Percentiles rank a stretch among this genome's conserved stretches.
phyloP scores from a whole-genome alignment of 768 basidiomycete genomes.

The Paxillus ammoniavirescens region DNA sequence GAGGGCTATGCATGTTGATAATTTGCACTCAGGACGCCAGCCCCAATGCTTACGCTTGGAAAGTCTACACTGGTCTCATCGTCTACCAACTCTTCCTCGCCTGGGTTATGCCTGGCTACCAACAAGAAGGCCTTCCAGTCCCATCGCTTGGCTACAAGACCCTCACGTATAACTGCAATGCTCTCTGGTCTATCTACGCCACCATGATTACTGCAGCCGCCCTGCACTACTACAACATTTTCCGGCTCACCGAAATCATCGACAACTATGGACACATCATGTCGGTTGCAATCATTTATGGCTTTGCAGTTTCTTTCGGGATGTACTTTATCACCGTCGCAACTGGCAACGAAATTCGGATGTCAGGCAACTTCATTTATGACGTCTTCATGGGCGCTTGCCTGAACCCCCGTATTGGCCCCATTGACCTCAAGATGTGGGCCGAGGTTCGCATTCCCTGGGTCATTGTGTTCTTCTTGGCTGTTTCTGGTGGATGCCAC shows the following conservation, averaged over 20 bases:
- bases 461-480: constrained; percentile 92
- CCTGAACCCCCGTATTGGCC: constrained; percentile 90
- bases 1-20: neutral
- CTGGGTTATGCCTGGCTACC: constrained; percentile 85
- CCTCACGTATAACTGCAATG: constrained; percentile 97
- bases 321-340: constrained; percentile 78
- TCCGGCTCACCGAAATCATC: constrained; percentile 92
- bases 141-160: constrained; percentile 92
- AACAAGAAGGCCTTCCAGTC: constrained; percentile 94
- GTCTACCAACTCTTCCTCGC: constrained; percentile 89
- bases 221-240: constrained; percentile 78
- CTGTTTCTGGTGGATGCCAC: constrained; percentile 91
- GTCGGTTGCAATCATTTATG: constrained; percentile 92
- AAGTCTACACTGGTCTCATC: constrained; percentile 87
- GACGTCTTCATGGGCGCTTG: constrained; percentile 96
- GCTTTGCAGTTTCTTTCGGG: constrained; percentile 76
- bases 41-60: constrained; percentile 86
- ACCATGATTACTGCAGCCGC: constrained; percentile 72
- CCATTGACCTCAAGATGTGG: constrained; percentile 98
- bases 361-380: constrained; percentile 94
- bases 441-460: constrained; percentile 96
- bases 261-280: constrained; percentile 96
- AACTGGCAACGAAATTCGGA: constrained; percentile 80
- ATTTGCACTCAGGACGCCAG: constrained; percentile 71
- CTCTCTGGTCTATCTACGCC: constrained; percentile 77